Conservation (phyloP, 2,329 filamentous ascomycete species). For the Microcyclospora tardicrescens region DNA sequence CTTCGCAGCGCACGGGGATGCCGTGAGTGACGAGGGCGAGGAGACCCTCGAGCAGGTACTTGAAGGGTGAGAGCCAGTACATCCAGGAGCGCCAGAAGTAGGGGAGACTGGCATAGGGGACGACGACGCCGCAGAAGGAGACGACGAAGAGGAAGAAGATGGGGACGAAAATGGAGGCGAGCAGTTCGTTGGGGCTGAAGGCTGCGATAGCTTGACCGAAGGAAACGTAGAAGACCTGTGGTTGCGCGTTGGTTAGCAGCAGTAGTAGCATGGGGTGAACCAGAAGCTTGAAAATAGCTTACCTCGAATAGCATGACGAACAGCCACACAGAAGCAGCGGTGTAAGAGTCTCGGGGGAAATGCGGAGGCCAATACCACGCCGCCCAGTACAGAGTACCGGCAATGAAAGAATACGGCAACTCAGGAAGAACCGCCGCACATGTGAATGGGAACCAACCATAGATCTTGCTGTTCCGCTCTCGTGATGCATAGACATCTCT, state of each 20-base stretch:
- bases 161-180: slow-evolving; percentile 58
- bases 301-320: slow-evolving; percentile 55
- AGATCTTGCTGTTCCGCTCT: slow-evolving; percentile 67
- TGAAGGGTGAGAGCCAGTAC: slow-evolving; percentile 44
- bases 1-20: slow-evolving; percentile 45
- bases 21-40: slow-evolving; percentile 61
- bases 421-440: slow-evolving; percentile 49
- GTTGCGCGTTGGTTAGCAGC: background rate
- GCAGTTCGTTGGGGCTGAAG: slow-evolving; percentile 41
- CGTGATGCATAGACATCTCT: slow-evolving; percentile 56
- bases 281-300: no score
- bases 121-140: slow-evolving; percentile 69
- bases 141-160: slow-evolving; percentile 57
- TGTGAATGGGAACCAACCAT: slow-evolving; percentile 60
- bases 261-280: background rate
- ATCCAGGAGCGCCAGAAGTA: slow-evolving; percentile 56
- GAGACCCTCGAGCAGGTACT: slow-evolving; percentile 64
- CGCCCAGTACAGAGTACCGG: slow-evolving; percentile 49
- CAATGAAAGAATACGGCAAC: slow-evolving; percentile 46
- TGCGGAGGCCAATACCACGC: slow-evolving; percentile 45
- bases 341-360: slow-evolving; percentile 35
- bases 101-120: slow-evolving; percentile 62
- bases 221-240: slow-evolving; percentile 51
- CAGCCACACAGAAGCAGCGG: slow-evolving; percentile 46
- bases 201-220: slow-evolving; percentile 50